Percentiles rank a stretch among this genome's conserved stretches.
These are phyloP conservation scores for Canariomyces notabilis DNA, from an alignment of 2,329 filamentous ascomycete species.

Conservation along the genomic window DNA sequence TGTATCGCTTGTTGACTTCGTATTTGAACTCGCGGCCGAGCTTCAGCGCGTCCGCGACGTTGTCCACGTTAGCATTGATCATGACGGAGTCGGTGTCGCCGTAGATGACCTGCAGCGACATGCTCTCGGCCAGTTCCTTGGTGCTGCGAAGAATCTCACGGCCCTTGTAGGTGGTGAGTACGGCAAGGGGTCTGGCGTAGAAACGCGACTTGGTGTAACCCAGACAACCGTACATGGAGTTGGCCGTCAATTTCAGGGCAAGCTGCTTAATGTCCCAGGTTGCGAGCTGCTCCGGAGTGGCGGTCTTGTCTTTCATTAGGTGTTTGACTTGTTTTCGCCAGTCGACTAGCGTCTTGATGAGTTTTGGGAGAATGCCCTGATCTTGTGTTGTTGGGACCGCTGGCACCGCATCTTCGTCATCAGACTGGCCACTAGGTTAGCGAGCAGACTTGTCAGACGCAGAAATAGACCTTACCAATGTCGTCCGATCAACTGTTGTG, in stretches of 20 bases:
- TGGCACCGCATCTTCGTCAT: conserved; percentile 83
- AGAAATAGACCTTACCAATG: conserved; percentile 52
- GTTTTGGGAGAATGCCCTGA: conserved; percentile 78
- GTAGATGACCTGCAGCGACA: conserved; percentile 91
- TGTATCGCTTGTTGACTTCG: conserved; percentile 90
- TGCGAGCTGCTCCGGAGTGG: conserved; percentile 78
- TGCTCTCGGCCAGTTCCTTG: conserved; percentile 89
- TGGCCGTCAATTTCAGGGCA: conserved; percentile 93
- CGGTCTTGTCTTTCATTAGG: conserved; percentile 90
- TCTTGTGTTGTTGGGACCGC: conserved; percentile 75
- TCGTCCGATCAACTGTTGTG: conserved; percentile 81
- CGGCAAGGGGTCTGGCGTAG: conserved; percentile 89
- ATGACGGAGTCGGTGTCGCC: conserved; percentile 99
- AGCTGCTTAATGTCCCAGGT: conserved; percentile 98
- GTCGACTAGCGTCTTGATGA: conserved; percentile 87
- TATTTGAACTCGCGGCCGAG: conserved; percentile 94
- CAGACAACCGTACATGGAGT: conserved; percentile 99
- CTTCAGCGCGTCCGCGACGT: conserved; percentile 81
- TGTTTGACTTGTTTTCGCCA: conserved; percentile 89
- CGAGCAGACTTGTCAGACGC: neutral
- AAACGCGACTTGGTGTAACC: conserved; percentile 96
- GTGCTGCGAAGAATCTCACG: conserved; percentile 95
- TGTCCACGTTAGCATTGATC: conserved; percentile 98
- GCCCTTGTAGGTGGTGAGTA: conserved; percentile 94
- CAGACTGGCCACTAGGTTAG: conserved; percentile 40